phyloP scores from a whole-genome alignment of 768 basidiomycete species.

The Gymnopilus dilepis region DNA sequence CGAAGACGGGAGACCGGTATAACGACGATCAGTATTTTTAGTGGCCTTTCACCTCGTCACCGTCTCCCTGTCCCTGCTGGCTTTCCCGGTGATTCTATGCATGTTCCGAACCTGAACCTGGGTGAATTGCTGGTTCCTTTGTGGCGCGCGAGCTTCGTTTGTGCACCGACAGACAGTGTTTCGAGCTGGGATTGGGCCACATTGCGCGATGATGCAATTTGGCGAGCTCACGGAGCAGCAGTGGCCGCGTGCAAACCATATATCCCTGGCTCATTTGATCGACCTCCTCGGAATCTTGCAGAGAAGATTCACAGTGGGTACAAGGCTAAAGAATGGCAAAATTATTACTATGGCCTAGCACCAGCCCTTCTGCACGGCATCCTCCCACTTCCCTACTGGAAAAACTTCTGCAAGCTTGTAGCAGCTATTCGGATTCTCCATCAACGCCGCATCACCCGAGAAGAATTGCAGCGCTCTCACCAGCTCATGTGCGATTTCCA shows the following conservation, averaged over 20 bases:
- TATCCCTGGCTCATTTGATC: constrained; percentile 32
- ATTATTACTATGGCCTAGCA: constrained; percentile 39
- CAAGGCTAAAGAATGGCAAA: constrained; percentile 41
- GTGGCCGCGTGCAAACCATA: constrained; percentile 20
- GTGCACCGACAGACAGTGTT: constrained; percentile 25
- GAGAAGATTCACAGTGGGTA: constrained; percentile 44
- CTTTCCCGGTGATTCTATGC: constrained; percentile 51
- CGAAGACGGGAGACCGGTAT: constrained; percentile 36
- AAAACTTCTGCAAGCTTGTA: constrained; percentile 40
- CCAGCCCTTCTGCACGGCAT: constrained; percentile 34
- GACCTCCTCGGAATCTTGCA: constrained; percentile 33
- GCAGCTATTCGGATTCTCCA: constrained; percentile 28
- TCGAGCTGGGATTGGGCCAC: constrained; percentile 36
- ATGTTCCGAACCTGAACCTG: constrained; percentile 39
- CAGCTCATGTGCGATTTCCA: constrained; percentile 28
- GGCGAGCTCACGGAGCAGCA: constrained; percentile 34
- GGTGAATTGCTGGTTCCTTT: constrained; percentile 42
- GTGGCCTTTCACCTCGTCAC: constrained; percentile 30
- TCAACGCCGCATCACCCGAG: constrained; percentile 28
- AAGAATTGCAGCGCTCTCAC: constrained; percentile 28
- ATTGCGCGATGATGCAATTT: constrained; percentile 29
- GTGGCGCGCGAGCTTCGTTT: constrained; percentile 36
- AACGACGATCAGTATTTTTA: constrained; percentile 39
- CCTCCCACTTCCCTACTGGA: constrained; percentile 35
- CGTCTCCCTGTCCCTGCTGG: constrained; percentile 36